phyloP scores from a whole-genome alignment of 768 basidiomycete genomes.

The Coprinopsis marcescibilis region DNA sequence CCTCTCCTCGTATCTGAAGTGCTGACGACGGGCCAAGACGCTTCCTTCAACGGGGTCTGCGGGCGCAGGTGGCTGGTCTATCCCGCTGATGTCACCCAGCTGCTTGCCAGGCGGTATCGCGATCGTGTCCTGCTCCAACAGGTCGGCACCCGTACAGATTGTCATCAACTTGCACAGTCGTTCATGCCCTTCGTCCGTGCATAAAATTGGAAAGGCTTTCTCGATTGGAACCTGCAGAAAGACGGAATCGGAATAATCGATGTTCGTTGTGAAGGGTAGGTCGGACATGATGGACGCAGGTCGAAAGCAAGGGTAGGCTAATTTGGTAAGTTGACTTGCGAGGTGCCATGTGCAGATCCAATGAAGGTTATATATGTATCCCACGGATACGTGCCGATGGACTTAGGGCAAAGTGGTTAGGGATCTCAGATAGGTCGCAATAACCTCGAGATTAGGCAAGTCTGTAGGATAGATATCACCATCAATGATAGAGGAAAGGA shows the following conservation, averaged over 20 bases:
- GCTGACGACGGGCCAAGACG: slow-evolving; percentile 20
- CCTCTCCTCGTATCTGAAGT: slow-evolving; percentile 26
- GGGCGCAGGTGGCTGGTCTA: neutral
- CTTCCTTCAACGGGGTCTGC: neutral
- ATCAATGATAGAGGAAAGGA: too few relatives aligned
- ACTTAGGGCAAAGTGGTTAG: too few relatives aligned
- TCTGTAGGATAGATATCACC: too few relatives aligned
- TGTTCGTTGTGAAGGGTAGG: slow-evolving; percentile 21
- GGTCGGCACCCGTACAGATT: slow-evolving; percentile 24
- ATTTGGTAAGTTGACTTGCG: too few relatives aligned
- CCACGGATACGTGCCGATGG: neutral
- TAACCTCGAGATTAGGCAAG: too few relatives aligned
- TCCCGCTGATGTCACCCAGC: slow-evolving; percentile 13
- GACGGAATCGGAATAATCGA: slow-evolving; percentile 23
- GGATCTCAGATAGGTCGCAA: too few relatives aligned
- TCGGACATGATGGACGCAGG: slow-evolving; percentile 2
- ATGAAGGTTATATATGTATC: neutral
- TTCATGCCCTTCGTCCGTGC: slow-evolving; percentile 26
- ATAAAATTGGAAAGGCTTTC: slow-evolving; percentile 23
- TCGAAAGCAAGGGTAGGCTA: too few relatives aligned
- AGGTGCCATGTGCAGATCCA: neutral
- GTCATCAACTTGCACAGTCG: slow-evolving; percentile 25
- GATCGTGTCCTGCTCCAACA: slow-evolving; percentile 21
- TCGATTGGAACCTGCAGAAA: slow-evolving; percentile 22
- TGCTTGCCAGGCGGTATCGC: slow-evolving; percentile 10